Base-by-base conservation (phyloP, 495 filamentous ascomycete species). In the Trichocladium antarcticum region DNA sequence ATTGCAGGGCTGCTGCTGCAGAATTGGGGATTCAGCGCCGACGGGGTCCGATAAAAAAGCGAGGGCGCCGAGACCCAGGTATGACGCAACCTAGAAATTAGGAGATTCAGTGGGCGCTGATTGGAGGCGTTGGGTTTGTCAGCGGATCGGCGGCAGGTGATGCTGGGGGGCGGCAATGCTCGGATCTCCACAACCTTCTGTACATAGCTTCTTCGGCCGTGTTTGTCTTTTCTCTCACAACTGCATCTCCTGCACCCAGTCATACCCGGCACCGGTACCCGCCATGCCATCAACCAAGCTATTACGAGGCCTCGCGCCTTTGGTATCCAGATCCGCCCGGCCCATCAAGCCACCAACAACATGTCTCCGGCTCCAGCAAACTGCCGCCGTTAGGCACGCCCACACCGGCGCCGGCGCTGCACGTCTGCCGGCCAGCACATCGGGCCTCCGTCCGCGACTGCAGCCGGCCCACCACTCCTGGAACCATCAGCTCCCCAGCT, bases 281-380 rank as follows among this genome's bases (percentile, higher is more conserved):
- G 49, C 43, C 16, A 62, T 62, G 57, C 50, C 61, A 17, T 44
- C 55, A 28, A 58, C 20, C 28, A 64, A 52, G 24, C 37, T 62
- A 31, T 16, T 60, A 36, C 53, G 60, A 36, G 59, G 61, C 46
- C 11, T 64, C 12, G 53, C 56, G 57, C 61, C 61, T 44, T 53
- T 64, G 6, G 45, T 49, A 10, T 49, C 54, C 21, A 50, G 48
- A 37, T 9, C 61, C 21, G n/a, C 42, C 21, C 48, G 50, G 7
- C 36, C 53, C 31, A 5, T 51, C 47, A 40, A 34, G 22, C 55
- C 50, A 39, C 29, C 57, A 12, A 17, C 54, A 41, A 49, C 48
- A 24, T 57, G 53, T 47, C 49, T 55, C 46, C 57, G 56, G 11
- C 39, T 58, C 34, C 51, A 40, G n/a, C 49, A 55, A 35, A 17